These are phyloP conservation scores for Colletotrichum euphorbiae DNA, from an alignment of 2,329 filamentous ascomycete species.

Conservation along the genomic window DNA sequence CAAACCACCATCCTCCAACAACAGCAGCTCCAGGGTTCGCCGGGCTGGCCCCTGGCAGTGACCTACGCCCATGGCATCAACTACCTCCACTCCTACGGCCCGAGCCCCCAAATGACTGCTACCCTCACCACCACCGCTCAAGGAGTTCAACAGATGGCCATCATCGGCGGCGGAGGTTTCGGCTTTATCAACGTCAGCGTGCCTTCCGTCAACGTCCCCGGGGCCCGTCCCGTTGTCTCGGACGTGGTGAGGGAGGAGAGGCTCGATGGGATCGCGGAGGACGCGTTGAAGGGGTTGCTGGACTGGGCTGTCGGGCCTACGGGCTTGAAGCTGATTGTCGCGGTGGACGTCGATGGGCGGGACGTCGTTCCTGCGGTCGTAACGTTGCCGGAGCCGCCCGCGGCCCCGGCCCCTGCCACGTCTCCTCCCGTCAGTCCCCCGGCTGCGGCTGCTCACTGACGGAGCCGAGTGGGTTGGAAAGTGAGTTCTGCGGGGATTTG, in stretches of 20 bases:
- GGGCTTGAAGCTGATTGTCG: conserved; percentile 27
- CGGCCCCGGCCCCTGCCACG: rapidly evolving
- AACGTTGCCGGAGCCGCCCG: neutral
- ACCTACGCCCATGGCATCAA: conserved; percentile 29
- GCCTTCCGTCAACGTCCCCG: neutral
- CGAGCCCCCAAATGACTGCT: neutral
- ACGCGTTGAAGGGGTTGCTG: neutral
- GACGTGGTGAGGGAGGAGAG: conserved; percentile 21
- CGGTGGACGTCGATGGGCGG: conserved; percentile 18
- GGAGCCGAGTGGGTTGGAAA: too few species aligned
- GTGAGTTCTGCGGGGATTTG: too few species aligned
- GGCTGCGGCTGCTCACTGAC: neutral
- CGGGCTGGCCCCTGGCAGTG: conserved; percentile 11
- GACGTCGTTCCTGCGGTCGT: neutral
- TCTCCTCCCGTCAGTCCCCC: neutral
- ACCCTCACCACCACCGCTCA: neutral
- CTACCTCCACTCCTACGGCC: conserved; percentile 25
- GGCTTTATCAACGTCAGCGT: conserved; percentile 11
- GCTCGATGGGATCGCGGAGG: conserved; percentile 12
- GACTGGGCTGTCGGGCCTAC: conserved; percentile 22
- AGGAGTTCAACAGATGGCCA: too few species aligned
- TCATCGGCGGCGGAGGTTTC: neutral
- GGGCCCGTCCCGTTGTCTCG: conserved; percentile 2
- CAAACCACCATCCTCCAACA: neutral
- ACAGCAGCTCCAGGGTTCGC: neutral